Conservation (phyloP, 306 rosid genomes). For the Prunus padus region DNA sequence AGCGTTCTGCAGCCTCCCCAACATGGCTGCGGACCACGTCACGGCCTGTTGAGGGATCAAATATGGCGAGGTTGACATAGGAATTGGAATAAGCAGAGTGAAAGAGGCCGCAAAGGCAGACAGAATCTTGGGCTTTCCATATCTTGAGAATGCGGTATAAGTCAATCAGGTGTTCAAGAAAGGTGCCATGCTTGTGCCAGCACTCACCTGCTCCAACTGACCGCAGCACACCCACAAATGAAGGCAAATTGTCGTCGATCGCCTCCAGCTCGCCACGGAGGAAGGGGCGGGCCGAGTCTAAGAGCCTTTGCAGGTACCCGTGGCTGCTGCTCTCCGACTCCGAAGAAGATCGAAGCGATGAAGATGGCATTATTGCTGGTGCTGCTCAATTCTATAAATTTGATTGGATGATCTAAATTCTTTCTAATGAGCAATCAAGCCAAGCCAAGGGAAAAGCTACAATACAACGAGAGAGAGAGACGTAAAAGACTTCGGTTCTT, state of each 20-base stretch:
- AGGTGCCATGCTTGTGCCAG: slow-evolving; percentile 95
- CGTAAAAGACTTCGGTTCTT: neutral
- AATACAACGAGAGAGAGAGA: neutral
- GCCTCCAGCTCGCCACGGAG: slow-evolving; percentile 66
- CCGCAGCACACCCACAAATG: slow-evolving; percentile 46
- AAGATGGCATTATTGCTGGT: slow-evolving; percentile 17
- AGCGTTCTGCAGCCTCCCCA: slow-evolving; percentile 57
- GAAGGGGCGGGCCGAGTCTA: slow-evolving; percentile 68
- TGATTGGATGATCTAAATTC: too few relatives aligned
- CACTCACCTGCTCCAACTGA: slow-evolving; percentile 90
- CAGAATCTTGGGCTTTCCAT: slow-evolving; percentile 54
- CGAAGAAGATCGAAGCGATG: neutral
- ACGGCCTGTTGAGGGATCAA: slow-evolving; percentile 78
- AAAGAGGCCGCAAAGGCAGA: slow-evolving; percentile 83
- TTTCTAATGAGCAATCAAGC: too few relatives aligned
- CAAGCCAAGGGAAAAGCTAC: too few relatives aligned
- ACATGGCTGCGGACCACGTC: slow-evolving; percentile 58
- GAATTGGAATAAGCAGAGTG: slow-evolving; percentile 94
- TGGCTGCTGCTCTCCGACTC: neutral
- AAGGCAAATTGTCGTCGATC: slow-evolving; percentile 51
- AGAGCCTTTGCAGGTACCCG: slow-evolving; percentile 29
- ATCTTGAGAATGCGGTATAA: slow-evolving; percentile 64
- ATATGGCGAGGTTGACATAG: slow-evolving; percentile 88
- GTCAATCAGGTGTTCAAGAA: slow-evolving; percentile 75
- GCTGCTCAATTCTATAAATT: too few relatives aligned